These are phyloP conservation scores for Lepidium africanum DNA, from an alignment of 345 rosid species.

Conservation along the genomic window DNA sequence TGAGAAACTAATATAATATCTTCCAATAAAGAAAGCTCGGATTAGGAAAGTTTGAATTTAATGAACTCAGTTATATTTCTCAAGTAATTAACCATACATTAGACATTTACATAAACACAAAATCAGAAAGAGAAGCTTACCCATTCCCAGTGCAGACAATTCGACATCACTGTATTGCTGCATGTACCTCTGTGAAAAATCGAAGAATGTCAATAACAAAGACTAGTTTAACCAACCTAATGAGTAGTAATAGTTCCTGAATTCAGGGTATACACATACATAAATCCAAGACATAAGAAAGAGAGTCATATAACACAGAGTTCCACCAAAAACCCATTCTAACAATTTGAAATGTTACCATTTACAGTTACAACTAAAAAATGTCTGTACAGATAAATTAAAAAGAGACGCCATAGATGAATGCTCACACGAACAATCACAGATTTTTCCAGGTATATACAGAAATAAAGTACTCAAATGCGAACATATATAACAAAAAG, in stretches of 20 bases:
- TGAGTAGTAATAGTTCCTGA: background rate
- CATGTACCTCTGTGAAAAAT: constrained; percentile 71
- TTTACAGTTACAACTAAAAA: background rate
- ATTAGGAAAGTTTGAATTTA: background rate
- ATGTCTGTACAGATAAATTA: background rate
- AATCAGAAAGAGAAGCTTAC: constrained; percentile 32
- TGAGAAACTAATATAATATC: background rate
- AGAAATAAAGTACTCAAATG: background rate
- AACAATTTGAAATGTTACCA: background rate
- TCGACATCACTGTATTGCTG: constrained; percentile 85
- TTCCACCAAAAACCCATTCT: background rate
- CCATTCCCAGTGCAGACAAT: constrained; percentile 96
- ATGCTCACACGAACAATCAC: background rate
- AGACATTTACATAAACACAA: background rate
- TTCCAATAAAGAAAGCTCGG: background rate
- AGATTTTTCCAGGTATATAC: background rate
- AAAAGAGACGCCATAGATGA: background rate
- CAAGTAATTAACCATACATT: background rate
- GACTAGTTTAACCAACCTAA: background rate
- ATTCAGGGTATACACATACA: background rate
- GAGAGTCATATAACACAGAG: background rate
- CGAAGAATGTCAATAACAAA: background rate
- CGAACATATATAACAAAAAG: background rate
- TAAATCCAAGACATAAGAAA: background rate
- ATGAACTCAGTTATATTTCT: constrained; percentile 9